Conservation (phyloP, 371 early-diverging fungal species). For the Basidiobolus meristosporus region DNA sequence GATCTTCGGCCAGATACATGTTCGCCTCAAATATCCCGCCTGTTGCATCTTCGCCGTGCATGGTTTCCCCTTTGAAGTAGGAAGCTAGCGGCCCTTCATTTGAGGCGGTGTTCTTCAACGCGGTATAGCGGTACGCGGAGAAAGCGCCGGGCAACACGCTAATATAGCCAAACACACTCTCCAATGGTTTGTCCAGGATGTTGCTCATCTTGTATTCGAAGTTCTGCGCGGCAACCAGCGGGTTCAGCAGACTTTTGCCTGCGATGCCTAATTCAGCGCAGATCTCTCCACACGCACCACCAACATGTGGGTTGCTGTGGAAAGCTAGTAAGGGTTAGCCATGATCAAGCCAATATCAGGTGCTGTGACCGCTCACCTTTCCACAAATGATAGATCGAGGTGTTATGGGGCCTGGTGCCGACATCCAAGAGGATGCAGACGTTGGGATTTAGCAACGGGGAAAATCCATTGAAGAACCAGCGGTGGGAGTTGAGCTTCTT, state of each 20-base stretch:
- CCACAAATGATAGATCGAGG: conserved; percentile 68
- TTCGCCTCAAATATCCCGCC: too few relatives aligned
- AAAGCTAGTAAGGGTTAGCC: too few relatives aligned
- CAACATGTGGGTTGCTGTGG: conserved; percentile 47
- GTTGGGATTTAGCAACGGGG: conserved; percentile 57
- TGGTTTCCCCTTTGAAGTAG: conserved; percentile 86
- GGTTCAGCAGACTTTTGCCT: conserved; percentile 45
- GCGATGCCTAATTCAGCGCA: conserved; percentile 47
- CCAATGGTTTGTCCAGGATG: conserved; percentile 92
- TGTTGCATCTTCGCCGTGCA: too few relatives aligned
- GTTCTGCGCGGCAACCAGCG: conserved; percentile 85
- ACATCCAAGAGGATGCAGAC: conserved; percentile 75
- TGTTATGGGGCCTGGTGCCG: conserved; percentile 61
- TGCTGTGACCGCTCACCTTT: too few relatives aligned
- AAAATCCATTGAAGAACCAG: conserved; percentile 83
- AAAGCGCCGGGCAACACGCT: conserved; percentile 94
- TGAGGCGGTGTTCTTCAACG: conserved; percentile 48
- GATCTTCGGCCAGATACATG: conserved; percentile 71
- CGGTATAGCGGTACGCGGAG: conserved; percentile 83
- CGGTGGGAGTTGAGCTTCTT: conserved; percentile 80
- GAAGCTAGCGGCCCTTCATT: conserved; percentile 61
- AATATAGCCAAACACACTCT: conserved; percentile 90
- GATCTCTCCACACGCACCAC: conserved; percentile 83
- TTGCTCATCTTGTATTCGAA: too few relatives aligned
- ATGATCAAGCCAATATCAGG: too few relatives aligned